These are phyloP conservation scores for Datisca glomerata DNA, from an alignment of 306 rosid genomes.

Conservation along the genomic window DNA sequence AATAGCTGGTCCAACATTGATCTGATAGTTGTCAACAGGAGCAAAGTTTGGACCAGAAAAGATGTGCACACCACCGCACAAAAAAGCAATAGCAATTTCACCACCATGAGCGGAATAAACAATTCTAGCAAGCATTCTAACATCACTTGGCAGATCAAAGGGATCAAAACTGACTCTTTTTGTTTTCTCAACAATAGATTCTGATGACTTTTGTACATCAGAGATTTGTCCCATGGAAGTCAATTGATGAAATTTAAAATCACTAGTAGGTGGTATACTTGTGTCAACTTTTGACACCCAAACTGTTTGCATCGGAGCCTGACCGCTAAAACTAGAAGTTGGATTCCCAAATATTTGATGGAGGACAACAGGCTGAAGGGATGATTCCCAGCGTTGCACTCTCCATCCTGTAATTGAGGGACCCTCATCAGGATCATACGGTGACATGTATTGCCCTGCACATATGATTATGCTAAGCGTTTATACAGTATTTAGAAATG, in stretches of 20 bases:
- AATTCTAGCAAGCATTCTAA: constrained; percentile 88
- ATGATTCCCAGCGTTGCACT: constrained; percentile 99
- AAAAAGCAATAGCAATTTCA: constrained; percentile 93
- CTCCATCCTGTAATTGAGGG: constrained; percentile 99
- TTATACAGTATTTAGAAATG: constrained; percentile 1
- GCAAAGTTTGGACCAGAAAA: constrained; percentile 88
- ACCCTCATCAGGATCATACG: constrained; percentile 98
- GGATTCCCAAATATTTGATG: constrained; percentile 97
- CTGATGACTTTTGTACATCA: constrained; percentile 43
- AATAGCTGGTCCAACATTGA: constrained; percentile 93
- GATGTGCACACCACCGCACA: constrained; percentile 92
- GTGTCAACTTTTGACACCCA: constrained; percentile 92
- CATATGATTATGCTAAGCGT: constrained; percentile 3
- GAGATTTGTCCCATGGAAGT: constrained; percentile 33
- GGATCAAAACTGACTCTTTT: constrained; percentile 82
- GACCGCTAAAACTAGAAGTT: constrained; percentile 88
- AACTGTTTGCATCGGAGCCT: constrained; percentile 96
- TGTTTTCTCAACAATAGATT: constrained; percentile 38
- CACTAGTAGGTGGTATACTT: constrained; percentile 82
- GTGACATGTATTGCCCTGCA: constrained; percentile 99
- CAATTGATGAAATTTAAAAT: constrained; percentile 64
- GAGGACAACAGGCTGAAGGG: constrained; percentile 85
- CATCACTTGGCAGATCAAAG: constrained; percentile 97
- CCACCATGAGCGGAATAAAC: constrained; percentile 99
- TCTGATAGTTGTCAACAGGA: constrained; percentile 88